Evolutionary conservation across 495 filamentous ascomycete species (phyloP), one percentile per base, ranked within the genome.

Genomic region (Penicillium subrubescens): DNA sequence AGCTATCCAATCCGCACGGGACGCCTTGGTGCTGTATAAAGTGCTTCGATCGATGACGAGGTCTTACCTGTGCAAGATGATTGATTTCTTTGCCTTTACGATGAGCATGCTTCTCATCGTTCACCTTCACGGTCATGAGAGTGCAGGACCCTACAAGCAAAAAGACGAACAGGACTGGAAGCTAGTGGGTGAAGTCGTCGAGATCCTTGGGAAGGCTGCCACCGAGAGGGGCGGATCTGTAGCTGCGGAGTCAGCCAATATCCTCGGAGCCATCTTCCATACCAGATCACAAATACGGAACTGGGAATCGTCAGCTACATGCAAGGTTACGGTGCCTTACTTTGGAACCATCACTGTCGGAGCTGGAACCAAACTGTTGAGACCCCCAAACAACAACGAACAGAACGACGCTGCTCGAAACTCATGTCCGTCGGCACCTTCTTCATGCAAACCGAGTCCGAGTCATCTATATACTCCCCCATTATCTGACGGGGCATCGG

Each of bases 71-170:
- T 86, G 85, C 74, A 84, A 86, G 53, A 67, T 84, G 19, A 71
- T 82, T 25, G 85, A 87, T 63, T 87, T 86, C 60, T 73, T 84
- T 63, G 83, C 75, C 12, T 87, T 87, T 68, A 85, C 77, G 0
- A 75, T 79, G 14, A 76, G 83, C 5, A 77, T 86, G 62, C 67
- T 85, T 11, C 64, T 87, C 23, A 66, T 84, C 19, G 73, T 86
- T 15, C 77, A 84, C 35, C 67, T 84, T 11, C 64, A 84, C 41
- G 79, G 79, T 19, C 77, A 78, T 29, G 68, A 71, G 11, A 61
- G 51, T 5, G 62, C 70, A 19, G 64, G 60, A 43, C 61, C 70
- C 43, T 67, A 55, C 54, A 64, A 66, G 39, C 63, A 76, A 61
- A 61, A 83, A 66, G 81, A 84, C 23, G 67, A 78, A 14, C 57